Percentiles rank a stretch among this genome's conserved stretches.
Evolutionary conservation across 2,329 filamentous ascomycete species (phyloP).

Genomic region (Penicillium sp.): DNA sequence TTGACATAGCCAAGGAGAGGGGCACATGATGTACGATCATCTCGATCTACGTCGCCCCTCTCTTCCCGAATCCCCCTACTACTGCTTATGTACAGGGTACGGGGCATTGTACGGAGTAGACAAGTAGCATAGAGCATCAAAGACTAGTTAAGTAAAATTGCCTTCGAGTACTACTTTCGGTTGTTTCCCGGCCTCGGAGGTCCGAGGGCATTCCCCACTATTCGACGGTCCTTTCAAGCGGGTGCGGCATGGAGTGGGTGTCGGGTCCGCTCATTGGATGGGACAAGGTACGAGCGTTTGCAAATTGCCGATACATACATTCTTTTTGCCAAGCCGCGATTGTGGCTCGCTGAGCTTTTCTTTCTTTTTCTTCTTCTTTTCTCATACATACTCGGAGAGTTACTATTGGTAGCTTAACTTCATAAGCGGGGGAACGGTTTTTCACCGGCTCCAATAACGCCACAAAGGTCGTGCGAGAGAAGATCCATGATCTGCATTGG

Average conservation of each 20-base stretch:
- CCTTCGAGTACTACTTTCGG: conserved; percentile 9
- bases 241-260: conserved; percentile 11
- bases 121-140: neutral
- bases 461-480: conserved; percentile 4
- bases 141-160: neutral
- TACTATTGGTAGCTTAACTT: neutral
- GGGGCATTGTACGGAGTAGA: neutral
- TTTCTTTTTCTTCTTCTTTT: conserved; percentile 5
- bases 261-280: conserved; percentile 17
- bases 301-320: conserved; percentile 5
- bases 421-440: conserved; percentile 9
- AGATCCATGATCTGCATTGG: conserved; percentile 19
- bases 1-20: conserved; percentile 10
- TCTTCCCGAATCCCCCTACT: conserved; percentile 7
- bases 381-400: conserved; percentile 10
- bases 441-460: conserved; percentile 9
- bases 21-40: conserved; percentile 15
- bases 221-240: conserved; percentile 18
- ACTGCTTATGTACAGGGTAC: neutral
- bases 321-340: conserved; percentile 17
- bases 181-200: conserved; percentile 12
- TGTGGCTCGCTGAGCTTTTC: conserved; percentile 21
- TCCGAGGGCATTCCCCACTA: conserved; percentile 13
- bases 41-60: conserved; percentile 7
- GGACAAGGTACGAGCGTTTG: conserved; percentile 18